Conservation (phyloP, 306 rosid genomes). For the Rosa persica region DNA sequence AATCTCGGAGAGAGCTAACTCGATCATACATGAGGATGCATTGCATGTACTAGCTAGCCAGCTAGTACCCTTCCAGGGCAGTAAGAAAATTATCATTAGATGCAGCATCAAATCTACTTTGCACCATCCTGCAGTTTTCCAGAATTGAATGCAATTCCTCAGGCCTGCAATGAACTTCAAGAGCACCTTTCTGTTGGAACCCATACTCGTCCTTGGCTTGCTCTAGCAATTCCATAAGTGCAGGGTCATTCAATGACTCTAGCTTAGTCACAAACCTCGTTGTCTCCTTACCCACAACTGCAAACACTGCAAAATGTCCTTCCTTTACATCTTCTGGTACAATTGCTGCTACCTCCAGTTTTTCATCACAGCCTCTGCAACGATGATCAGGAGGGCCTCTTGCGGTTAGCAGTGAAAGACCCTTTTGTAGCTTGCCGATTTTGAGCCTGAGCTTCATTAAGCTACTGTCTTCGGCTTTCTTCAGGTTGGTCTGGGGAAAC, state of each 20-base stretch:
- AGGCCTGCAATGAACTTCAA: constrained; percentile 59
- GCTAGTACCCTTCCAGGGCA: not conserved
- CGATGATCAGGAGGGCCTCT: constrained; percentile 25
- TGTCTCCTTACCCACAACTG: constrained; percentile 48
- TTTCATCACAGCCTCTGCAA: constrained; percentile 17
- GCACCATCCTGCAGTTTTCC: constrained; percentile 26
- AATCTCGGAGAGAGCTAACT: too few relatives aligned
- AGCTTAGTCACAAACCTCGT: constrained; percentile 55
- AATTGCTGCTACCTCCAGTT: constrained; percentile 17
- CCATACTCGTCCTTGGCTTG: constrained; percentile 65
- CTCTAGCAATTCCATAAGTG: constrained; percentile 51
- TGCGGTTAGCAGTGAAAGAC: constrained; percentile 30
- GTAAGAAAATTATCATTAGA: not conserved
- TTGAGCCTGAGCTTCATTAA: constrained; percentile 32
- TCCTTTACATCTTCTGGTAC: constrained; percentile 45
- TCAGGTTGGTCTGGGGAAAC: constrained; percentile 9
- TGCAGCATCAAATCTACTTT: not conserved
- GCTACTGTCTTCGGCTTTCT: not conserved
- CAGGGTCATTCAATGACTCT: constrained; percentile 50
- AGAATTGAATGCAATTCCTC: constrained; percentile 54
- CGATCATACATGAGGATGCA: too few relatives aligned
- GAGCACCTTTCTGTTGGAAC: constrained; percentile 59
- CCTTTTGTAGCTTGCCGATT: constrained; percentile 40
- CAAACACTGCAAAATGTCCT: constrained; percentile 62
- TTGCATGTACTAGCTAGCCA: not conserved